A percentile compares a stretch with the other conserved stretches of the same genome.
Evolutionary conservation across 2,329 filamentous ascomycete genomes (phyloP).

Genomic region (Aspergillus sp.): DNA sequence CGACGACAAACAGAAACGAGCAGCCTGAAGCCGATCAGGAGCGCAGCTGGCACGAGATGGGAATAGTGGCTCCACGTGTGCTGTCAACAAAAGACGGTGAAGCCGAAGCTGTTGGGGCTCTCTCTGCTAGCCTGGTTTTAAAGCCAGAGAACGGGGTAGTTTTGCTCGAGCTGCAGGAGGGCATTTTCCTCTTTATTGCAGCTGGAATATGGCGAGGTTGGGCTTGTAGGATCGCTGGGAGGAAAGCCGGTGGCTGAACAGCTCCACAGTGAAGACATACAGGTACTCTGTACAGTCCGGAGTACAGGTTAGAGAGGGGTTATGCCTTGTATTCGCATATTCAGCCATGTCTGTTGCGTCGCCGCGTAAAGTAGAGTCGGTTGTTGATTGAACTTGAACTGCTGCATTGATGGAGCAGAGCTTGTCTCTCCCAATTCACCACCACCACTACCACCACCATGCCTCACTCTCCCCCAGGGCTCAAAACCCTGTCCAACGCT

Average conservation of each 20-base stretch:
- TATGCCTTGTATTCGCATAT: too few relatives aligned
- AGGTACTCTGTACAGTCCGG: too few relatives aligned
- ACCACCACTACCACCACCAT: conserved; percentile 11
- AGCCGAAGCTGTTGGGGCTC: neutral
- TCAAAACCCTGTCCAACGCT: conserved; percentile 36
- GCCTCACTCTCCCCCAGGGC: conserved; percentile 17
- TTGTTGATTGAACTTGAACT: conserved; percentile 1
- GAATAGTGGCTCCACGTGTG: too few relatives aligned
- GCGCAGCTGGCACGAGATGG: too few relatives aligned
- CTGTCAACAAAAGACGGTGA: conserved; percentile 1
- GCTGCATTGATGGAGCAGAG: neutral
- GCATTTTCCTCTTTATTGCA: neutral
- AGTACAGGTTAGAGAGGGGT: too few relatives aligned
- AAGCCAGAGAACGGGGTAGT: neutral
- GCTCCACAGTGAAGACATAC: too few relatives aligned
- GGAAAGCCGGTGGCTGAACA: conserved; percentile 29
- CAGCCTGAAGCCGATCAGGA: neutral
- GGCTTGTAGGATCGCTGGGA: conserved; percentile 5
- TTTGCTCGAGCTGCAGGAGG: conserved; percentile 1
- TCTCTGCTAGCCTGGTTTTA: neutral
- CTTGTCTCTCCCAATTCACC: conserved; percentile 4
- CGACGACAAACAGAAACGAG: neutral
- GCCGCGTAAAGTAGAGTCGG: conserved; percentile 4
- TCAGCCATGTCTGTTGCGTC: too few relatives aligned
- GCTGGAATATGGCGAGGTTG: conserved; percentile 13